Conservation (phyloP, 2,329 filamentous ascomycete genomes). For the Colletotrichum tamarilloi region DNA sequence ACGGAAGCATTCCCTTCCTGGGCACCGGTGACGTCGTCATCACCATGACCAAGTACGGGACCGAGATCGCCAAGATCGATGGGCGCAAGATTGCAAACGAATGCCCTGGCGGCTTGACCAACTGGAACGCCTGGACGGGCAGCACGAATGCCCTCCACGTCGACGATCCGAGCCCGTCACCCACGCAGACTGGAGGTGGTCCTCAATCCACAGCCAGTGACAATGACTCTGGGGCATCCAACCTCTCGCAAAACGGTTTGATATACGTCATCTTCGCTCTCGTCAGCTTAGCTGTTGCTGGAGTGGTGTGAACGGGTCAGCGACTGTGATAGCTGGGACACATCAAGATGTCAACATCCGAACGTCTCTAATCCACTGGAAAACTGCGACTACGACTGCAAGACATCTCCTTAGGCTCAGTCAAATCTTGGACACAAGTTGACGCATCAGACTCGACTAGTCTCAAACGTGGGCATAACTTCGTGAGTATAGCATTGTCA, state of each 20-base stretch:
- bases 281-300: neutral
- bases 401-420: neutral
- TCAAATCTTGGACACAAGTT: neutral
- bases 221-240: neutral
- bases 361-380: no score
- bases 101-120: slow-evolving; percentile 27
- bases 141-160: slow-evolving; percentile 22
- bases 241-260: neutral
- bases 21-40: slow-evolving; percentile 46
- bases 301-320: neutral
- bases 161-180: slow-evolving; percentile 25
- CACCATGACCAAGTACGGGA: slow-evolving; percentile 42
- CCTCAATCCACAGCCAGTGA: slow-evolving; percentile 17
- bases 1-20: slow-evolving; percentile 42
- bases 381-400: no score
- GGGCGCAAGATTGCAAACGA: slow-evolving; percentile 19
- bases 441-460: neutral
- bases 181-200: slow-evolving; percentile 23
- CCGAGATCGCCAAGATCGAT: slow-evolving; percentile 29
- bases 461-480: neutral
- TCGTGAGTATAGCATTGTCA: neutral
- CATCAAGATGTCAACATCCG: accelerated
- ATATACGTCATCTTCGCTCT: neutral
- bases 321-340: neutral
- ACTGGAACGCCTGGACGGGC: slow-evolving; percentile 37